A percentile compares a stretch with the other conserved stretches of the same genome.
phyloP scores from a whole-genome alignment of 1,284 basidiomycete species.

The Coriolopsis trogii region DNA sequence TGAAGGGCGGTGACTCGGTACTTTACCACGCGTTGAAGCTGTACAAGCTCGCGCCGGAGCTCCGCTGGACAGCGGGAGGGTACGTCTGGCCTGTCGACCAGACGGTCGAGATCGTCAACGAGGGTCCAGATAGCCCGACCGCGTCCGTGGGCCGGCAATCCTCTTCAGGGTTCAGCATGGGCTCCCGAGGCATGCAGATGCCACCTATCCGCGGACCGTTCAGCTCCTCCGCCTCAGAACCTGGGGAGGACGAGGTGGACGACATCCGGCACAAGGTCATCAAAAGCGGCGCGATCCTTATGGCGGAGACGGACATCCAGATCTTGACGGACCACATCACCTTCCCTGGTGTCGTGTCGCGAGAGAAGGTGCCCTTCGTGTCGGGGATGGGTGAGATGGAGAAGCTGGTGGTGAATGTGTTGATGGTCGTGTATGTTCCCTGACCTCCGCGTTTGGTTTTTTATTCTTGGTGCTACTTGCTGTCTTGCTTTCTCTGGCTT shows the following conservation, averaged over 20 bases:
- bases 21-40: conserved; percentile 76
- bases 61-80: conserved; percentile 79
- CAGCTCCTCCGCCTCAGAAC: conserved; percentile 34
- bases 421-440: conserved; percentile 68
- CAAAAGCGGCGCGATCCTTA: conserved; percentile 65
- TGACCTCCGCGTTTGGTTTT: too few relatives aligned
- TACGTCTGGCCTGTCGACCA: conserved; percentile 79
- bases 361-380: conserved; percentile 71
- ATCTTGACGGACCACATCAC: conserved; percentile 60
- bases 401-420: conserved; percentile 72
- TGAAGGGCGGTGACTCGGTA: conserved; percentile 76
- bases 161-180: conserved; percentile 35
- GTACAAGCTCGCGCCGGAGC: conserved; percentile 71
- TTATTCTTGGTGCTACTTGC: conserved; percentile 8
- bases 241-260: conserved; percentile 43
- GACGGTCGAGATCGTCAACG: conserved; percentile 62
- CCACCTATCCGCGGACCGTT: conserved; percentile 48
- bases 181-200: conserved; percentile 30
- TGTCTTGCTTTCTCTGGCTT: conserved; percentile 16
- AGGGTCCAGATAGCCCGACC: conserved; percentile 43
- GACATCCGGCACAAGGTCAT: conserved; percentile 58
- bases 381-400: conserved; percentile 61
- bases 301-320: conserved; percentile 63
- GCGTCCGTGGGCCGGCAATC: conserved; percentile 34
- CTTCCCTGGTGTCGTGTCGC: conserved; percentile 50